phyloP scores from a whole-genome alignment of 2,329 filamentous ascomycete genomes.

The Exophiala sideris region DNA sequence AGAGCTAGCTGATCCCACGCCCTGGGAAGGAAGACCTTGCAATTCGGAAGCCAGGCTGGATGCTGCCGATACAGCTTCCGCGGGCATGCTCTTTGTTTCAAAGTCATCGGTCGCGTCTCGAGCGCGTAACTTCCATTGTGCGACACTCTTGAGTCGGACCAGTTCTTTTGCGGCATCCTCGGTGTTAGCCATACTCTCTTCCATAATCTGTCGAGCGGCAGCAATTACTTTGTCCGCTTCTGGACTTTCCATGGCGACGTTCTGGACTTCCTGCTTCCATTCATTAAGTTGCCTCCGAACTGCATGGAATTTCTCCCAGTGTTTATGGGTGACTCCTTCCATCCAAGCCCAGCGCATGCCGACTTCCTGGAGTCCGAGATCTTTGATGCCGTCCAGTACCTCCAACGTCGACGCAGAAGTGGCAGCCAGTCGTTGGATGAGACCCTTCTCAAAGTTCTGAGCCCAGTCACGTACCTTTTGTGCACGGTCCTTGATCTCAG shows the following conservation, averaged over 20 bases:
- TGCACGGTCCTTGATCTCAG: slow-evolving; percentile 71
- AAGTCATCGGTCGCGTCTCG: slow-evolving; percentile 76
- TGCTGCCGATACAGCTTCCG: slow-evolving; percentile 43
- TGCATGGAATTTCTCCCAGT: slow-evolving; percentile 93
- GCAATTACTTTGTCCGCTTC: slow-evolving; percentile 66
- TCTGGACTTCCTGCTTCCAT: slow-evolving; percentile 79
- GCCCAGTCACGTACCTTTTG: slow-evolving; percentile 76
- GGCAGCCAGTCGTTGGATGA: slow-evolving; percentile 64
- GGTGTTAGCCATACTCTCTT: slow-evolving; percentile 75
- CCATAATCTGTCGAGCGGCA: slow-evolving; percentile 67
- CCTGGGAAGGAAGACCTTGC: slow-evolving; percentile 20
- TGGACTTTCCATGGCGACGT: slow-evolving; percentile 70
- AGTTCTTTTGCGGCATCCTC: slow-evolving; percentile 77
- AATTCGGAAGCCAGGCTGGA: slow-evolving; percentile 32
- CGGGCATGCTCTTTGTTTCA: slow-evolving; percentile 61
- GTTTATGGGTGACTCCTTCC: slow-evolving; percentile 91
- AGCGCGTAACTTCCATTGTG: slow-evolving; percentile 75
- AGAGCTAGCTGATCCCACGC: slow-evolving; percentile 31
- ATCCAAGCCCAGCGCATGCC: slow-evolving; percentile 94
- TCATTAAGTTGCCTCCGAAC: slow-evolving; percentile 77
- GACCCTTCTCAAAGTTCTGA: slow-evolving; percentile 65
- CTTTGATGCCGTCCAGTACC: slow-evolving; percentile 77
- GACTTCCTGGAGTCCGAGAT: slow-evolving; percentile 83
- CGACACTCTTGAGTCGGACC: slow-evolving; percentile 74
- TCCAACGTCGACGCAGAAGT: slow-evolving; percentile 77